Conservation (phyloP, 805 yeast species). For the Zygosaccharomyces rouxii region DNA sequence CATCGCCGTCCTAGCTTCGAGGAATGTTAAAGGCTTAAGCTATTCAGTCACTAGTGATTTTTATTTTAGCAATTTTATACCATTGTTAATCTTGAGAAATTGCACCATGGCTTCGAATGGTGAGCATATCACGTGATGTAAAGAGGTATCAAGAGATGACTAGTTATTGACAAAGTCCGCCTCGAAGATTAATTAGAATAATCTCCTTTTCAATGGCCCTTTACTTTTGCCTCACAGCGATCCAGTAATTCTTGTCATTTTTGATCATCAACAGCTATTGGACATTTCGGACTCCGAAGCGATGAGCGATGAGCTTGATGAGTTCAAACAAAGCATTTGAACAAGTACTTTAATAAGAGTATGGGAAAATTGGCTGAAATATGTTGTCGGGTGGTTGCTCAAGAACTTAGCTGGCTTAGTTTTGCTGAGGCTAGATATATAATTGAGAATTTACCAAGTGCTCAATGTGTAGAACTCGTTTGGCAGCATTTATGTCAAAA, state of each 20-base stretch:
- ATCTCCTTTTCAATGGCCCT: too few relatives aligned
- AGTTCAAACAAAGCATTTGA: neutral
- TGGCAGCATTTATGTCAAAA: neutral
- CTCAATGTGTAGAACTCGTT: neutral
- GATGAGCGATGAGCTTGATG: neutral
- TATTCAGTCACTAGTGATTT: too few relatives aligned
- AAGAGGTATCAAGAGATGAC: too few relatives aligned
- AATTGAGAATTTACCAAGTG: neutral
- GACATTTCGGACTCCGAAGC: neutral
- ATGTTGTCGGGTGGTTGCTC: slow-evolving; percentile 1
- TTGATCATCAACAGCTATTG: neutral
- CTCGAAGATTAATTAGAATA: too few relatives aligned
- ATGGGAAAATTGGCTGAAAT: neutral
- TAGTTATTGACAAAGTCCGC: too few relatives aligned
- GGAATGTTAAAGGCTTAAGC: too few relatives aligned
- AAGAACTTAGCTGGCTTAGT: neutral
- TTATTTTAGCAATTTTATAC: too few relatives aligned
- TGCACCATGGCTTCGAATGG: too few relatives aligned
- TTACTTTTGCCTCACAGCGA: neutral
- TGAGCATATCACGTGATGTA: too few relatives aligned
- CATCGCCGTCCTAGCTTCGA: too few relatives aligned
- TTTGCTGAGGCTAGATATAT: neutral
- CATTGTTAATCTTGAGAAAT: too few relatives aligned
- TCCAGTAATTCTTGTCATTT: neutral
- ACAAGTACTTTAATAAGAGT: neutral